phyloP scores from a whole-genome alignment of 768 basidiomycete genomes.

The Zangia roseola region DNA sequence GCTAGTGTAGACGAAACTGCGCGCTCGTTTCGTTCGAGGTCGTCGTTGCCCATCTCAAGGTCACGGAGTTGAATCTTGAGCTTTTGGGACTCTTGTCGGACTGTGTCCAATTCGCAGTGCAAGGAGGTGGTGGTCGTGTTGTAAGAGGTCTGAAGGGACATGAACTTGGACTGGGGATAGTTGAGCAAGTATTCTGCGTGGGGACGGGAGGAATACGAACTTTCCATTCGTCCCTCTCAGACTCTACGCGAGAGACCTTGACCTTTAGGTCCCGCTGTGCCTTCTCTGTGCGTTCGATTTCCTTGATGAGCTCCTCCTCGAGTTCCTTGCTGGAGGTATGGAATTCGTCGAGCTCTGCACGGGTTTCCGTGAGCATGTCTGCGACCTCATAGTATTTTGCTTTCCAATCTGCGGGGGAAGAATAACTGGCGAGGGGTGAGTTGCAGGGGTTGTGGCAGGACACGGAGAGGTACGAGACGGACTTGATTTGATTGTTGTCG shows the following conservation, averaged over 20 bases:
- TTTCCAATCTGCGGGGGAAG: slow-evolving; percentile 68
- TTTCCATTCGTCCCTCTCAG: slow-evolving; percentile 92
- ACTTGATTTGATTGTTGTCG: slow-evolving; percentile 69
- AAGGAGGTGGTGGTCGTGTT: slow-evolving; percentile 89
- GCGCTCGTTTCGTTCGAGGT: slow-evolving; percentile 92
- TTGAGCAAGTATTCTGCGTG: not conserved
- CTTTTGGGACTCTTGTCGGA: slow-evolving; percentile 71
- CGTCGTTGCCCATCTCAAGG: slow-evolving; percentile 97
- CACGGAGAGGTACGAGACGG: slow-evolving; percentile 21
- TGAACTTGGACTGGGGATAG: slow-evolving; percentile 65
- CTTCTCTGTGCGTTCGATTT: slow-evolving; percentile 85
- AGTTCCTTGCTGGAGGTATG: slow-evolving; percentile 86
- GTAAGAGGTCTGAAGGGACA: slow-evolving; percentile 84
- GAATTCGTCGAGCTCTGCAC: slow-evolving; percentile 84
- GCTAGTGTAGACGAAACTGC: slow-evolving; percentile 80
- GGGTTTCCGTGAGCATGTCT: slow-evolving; percentile 82
- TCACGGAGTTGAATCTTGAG: slow-evolving; percentile 77
- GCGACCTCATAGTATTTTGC: slow-evolving; percentile 78
- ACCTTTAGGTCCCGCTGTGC: slow-evolving; percentile 76
- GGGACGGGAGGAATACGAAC: slow-evolving; percentile 40
- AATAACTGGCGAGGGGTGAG: slow-evolving; percentile 44
- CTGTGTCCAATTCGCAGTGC: slow-evolving; percentile 85
- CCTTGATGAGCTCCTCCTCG: slow-evolving; percentile 90
- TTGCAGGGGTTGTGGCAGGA: slow-evolving; percentile 15
- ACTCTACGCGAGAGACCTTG: slow-evolving; percentile 67